phyloP scores from a whole-genome alignment of 352 stramenopile species.

The Globisporangium ultimum region DNA sequence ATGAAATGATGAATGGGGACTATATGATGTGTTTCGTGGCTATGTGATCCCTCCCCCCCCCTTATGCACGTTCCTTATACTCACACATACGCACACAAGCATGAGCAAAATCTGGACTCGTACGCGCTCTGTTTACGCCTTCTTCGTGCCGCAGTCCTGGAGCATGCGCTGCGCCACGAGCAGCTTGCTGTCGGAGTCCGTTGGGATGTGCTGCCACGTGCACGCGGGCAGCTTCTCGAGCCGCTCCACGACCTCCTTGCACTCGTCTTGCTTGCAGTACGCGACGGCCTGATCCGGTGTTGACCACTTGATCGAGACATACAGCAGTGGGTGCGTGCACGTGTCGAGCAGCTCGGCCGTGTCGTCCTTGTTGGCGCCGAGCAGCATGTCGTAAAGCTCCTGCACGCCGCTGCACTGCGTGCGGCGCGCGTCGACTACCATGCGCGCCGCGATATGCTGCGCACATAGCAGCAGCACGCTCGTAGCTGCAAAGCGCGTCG shows the following conservation, averaged over 20 bases:
- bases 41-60: no score
- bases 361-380: conserved; percentile 15
- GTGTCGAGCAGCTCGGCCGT: conserved; percentile 14
- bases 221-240: conserved; percentile 34
- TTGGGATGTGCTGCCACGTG: conserved; percentile 32
- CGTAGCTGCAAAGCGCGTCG: not conserved
- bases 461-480: not conserved
- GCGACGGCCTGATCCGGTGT: conserved; percentile 18
- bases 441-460: not conserved
- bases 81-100: no score
- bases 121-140: not conserved
- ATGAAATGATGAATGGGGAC: not conserved
- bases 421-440: not conserved
- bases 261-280: conserved; percentile 42
- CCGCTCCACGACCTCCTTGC: conserved; percentile 18
- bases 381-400: conserved; percentile 19
- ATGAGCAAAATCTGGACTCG: no score
- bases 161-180: conserved; percentile 42
- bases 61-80: no score
- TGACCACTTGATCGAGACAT: conserved; percentile 30
- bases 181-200: conserved; percentile 29
- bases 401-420: conserved; percentile 20
- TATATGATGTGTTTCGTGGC: no score
- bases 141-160: conserved; percentile 26
- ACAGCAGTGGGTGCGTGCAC: conserved; percentile 34